Evolutionary conservation across 495 filamentous ascomycete genomes (phyloP), one percentile per base, ranked within the genome.

Genomic region (Mycothermus thermophilus): DNA sequence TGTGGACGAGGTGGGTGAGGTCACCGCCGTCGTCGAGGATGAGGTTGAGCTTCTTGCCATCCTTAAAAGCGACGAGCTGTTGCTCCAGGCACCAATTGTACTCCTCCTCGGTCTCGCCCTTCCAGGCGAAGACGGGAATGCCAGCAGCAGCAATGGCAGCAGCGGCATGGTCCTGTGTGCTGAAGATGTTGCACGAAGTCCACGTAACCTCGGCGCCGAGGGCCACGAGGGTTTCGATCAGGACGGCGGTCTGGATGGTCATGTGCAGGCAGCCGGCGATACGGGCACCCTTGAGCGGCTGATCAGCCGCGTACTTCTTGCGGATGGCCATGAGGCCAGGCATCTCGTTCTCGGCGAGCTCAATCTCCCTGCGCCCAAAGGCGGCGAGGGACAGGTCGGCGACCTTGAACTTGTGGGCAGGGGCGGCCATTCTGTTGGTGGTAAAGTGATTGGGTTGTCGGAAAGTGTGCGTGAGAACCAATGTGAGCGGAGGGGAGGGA

Each of bases 11-110:
- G 47, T 85, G 75, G 51, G 90, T 97, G 35, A 97, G 71, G 60
- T 97, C 90, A 71, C 90, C 90, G 68, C 90, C 90, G 53, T 97
- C 90, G 54, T 97, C 90, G 48, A 97, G 85, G 66, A 97, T 97
- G 41, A 97, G 67, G 76, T 97, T 97, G 46, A 97, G 77, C 64
- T 75, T 77, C 76, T 93, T 79, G 75, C 75, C 79, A 60, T 93
- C 83, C 67, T 90, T 92, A 82, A 97, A 97, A 52, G 90, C 81
- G 33, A 69, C 53, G 49, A 97, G 82, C 71, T 96, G 92, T 74
- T 97, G 90, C 70, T 96, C 90, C 53, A 97, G 68, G 62, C 90
- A 97, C 90, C 90, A 97, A 55, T 90, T 71, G 77, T 97, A 97
- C 72, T 97, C 90, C 72, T 96, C 90, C 66, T 97, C 92, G 47